Conservation (phyloP, 2,329 filamentous ascomycete genomes). For the Epicoccum nigrum region DNA sequence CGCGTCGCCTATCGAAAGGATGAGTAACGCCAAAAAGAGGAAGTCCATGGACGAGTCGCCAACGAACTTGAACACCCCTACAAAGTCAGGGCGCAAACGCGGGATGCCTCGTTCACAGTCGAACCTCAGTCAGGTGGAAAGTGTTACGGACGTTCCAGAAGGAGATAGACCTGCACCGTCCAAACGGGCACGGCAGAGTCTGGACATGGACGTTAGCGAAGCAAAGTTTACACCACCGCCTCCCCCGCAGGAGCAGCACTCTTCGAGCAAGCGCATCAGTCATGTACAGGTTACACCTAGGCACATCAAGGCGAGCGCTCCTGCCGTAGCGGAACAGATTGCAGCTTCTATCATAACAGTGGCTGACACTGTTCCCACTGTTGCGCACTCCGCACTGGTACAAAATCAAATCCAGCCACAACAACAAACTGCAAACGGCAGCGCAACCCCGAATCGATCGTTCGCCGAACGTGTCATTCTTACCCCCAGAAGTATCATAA, state of each 20-base stretch:
- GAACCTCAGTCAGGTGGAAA: constrained; percentile 38
- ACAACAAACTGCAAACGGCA: constrained; percentile 6
- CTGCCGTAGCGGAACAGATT: constrained; percentile 10
- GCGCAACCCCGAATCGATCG: constrained; percentile 36
- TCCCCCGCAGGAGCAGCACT: constrained; percentile 6
- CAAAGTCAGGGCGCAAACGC: constrained; percentile 31
- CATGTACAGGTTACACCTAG: constrained; percentile 35
- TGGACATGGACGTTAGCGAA: constrained; percentile 40
- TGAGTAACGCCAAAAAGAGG: constrained; percentile 24
- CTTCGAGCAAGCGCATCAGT: constrained; percentile 30
- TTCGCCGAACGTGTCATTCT: constrained; percentile 46
- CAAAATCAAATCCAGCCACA: constrained; percentile 6
- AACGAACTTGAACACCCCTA: constrained; percentile 1
- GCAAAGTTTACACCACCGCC: constrained; percentile 24
- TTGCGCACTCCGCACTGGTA: constrained; percentile 14
- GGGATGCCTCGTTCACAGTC: constrained; percentile 37
- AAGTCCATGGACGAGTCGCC: constrained; percentile 23
- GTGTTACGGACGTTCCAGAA: constrained; percentile 25
- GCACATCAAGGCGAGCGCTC: constrained; percentile 6
- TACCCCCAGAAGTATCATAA: constrained; percentile 58
- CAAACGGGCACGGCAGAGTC: constrained; percentile 33
- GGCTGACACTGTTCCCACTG: constrained; percentile 3
- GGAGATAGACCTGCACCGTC: constrained; percentile 37
- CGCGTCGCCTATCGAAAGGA: constrained; percentile 5
- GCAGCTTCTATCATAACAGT: constrained; percentile 10